Evolutionary conservation across 2,329 filamentous ascomycete species (phyloP).

Genomic region (Colletotrichum horii): DNA sequence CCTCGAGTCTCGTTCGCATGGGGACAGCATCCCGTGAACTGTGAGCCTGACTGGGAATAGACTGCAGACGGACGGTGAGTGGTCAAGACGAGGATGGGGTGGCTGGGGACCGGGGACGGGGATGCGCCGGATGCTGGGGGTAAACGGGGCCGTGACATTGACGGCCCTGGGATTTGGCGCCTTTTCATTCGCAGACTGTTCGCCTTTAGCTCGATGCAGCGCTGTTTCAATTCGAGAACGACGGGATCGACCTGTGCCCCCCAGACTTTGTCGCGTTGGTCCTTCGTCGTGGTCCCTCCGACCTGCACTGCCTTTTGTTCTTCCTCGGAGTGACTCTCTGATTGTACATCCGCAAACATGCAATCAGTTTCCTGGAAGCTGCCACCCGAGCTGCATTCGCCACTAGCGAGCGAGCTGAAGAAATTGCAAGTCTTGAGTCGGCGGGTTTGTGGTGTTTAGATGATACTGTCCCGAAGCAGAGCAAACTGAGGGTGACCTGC

Average conservation of each 20-base stretch:
- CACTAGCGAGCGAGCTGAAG: neutral
- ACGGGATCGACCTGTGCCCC: constrained; percentile 3
- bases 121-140: constrained; percentile 6
- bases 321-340: neutral
- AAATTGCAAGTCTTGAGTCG: neutral
- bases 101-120: constrained; percentile 1
- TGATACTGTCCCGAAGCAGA: constrained; percentile 9
- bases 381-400: neutral
- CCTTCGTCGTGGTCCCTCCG: neutral
- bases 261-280: constrained; percentile 1
- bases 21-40: neutral
- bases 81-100: constrained; percentile 1
- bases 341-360: constrained; percentile 4
- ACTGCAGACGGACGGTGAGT: constrained; percentile 13
- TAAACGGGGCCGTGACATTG: neutral
- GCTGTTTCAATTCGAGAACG: constrained; percentile 12
- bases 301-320: neutral
- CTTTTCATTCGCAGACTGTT: constrained; percentile 5
- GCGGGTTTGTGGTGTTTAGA: neutral
- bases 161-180: neutral
- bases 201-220: constrained; percentile 4
- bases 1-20: constrained; percentile 1
- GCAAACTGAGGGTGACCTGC: neutral
- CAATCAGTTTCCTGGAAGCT: neutral
- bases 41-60: constrained; percentile 1